Conservation (phyloP, 805 yeast species). For the Diddensiella transvaalensis region DNA sequence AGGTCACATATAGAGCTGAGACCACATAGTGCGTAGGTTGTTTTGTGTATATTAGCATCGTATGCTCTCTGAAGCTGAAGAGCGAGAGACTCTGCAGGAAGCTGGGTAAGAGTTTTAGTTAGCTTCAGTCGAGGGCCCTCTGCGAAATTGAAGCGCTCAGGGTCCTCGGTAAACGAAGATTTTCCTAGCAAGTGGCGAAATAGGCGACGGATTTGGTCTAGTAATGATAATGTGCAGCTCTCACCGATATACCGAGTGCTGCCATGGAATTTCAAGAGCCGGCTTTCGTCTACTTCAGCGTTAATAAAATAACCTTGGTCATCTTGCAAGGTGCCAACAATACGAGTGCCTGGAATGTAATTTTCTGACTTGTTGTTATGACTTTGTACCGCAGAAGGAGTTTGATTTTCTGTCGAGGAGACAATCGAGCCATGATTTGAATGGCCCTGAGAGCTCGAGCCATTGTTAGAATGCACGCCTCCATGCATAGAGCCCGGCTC, state of each 20-base stretch:
- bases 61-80: constrained; percentile 31
- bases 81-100: constrained; percentile 33
- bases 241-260: constrained; percentile 41
- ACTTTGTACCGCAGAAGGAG: too few relatives aligned
- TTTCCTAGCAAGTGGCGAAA: constrained; percentile 32
- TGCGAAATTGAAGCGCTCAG: constrained; percentile 34
- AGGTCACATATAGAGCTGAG: constrained; percentile 28
- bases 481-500: too few relatives aligned
- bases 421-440: too few relatives aligned
- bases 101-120: constrained; percentile 18
- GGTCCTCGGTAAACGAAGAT: constrained; percentile 37
- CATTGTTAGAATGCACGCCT: too few relatives aligned
- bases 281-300: constrained; percentile 23
- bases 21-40: constrained; percentile 38
- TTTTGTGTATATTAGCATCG: constrained; percentile 37
- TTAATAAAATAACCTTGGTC: neutral
- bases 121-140: constrained; percentile 33
- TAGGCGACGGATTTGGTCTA: constrained; percentile 39
- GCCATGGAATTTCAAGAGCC: constrained; percentile 37
- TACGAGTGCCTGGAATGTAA: neutral
- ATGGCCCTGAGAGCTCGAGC: too few relatives aligned
- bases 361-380: neutral
- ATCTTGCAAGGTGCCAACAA: neutral
- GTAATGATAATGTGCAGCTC: constrained; percentile 39
- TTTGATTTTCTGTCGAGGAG: too few relatives aligned